Evolutionary conservation across 768 basidiomycete genomes (phyloP).

Genomic region (Mycena leptocephala): DNA sequence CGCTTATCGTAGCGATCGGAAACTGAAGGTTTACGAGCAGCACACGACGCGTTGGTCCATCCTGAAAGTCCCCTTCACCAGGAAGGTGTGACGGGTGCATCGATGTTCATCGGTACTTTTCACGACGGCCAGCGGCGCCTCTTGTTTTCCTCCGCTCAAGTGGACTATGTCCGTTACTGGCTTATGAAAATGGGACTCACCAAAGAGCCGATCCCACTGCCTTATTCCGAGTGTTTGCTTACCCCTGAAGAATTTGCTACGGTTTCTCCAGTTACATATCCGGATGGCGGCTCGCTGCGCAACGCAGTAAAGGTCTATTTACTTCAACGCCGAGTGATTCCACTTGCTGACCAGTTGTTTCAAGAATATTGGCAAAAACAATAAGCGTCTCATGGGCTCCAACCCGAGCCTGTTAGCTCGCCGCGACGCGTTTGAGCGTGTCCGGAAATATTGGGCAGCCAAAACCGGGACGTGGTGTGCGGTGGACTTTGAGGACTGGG

Average conservation of each 20-base stretch:
- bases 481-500: conserved; percentile 91
- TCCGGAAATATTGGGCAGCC: conserved; percentile 74
- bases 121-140: conserved; percentile 84
- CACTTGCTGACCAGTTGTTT: background rate
- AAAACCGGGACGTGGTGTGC: conserved; percentile 83
- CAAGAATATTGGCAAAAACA: conserved; percentile 85
- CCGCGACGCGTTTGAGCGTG: conserved; percentile 78
- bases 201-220: conserved; percentile 75
- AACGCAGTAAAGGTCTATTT: conserved; percentile 70
- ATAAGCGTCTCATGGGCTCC: conserved; percentile 81
- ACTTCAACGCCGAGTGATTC: background rate
- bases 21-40: conserved; percentile 57
- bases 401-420: conserved; percentile 70
- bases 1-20: background rate
- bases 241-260: conserved; percentile 70
- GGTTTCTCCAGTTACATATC: conserved; percentile 73
- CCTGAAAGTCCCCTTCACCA: conserved; percentile 81
- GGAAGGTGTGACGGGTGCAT: conserved; percentile 75
- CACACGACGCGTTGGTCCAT: conserved; percentile 80
- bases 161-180: conserved; percentile 91
- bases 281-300: conserved; percentile 68
- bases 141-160: conserved; percentile 86
- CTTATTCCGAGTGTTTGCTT: conserved; percentile 85
- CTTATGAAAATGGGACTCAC: conserved; percentile 83
- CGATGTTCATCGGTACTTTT: conserved; percentile 80